Evolutionary conservation across 1,139 yeast species (phyloP), one percentile per base, ranked within the genome.

Genomic region (Taphrina betulina): DNA sequence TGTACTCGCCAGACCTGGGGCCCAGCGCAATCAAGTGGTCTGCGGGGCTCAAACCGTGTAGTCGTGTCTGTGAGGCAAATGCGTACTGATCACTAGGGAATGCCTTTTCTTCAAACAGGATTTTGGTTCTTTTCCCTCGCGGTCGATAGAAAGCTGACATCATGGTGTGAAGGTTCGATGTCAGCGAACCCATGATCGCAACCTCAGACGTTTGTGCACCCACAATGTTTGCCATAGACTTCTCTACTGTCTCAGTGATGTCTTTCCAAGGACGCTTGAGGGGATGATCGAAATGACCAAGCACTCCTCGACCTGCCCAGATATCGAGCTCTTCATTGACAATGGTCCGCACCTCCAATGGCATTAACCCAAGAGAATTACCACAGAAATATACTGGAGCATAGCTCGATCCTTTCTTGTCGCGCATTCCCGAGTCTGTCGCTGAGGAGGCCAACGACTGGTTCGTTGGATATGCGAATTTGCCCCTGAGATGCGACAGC

Each of bases 31-130:
- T 71, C 63, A 90, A 73, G 52, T 81, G 83, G 2, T 77, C 76
- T 53, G 78, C 81, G 1, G 78, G 74, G 45, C 76, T 76, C 60
- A 68, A 74, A 1, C 87, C 88, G 63, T 79, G 81, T 42, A 88
- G 69, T 66, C 76, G 75, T 20, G 80, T 89, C 66, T 86, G 81
- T 65, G 88, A 86, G 62, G 79, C 75, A 61, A 90, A 81, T 1
- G 96, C 95, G 71, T 89, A 90, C 69, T 61, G 85, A 67, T 90
- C 97, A 0, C 95, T 85, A 1, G 97, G 96, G 66, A 90, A 90
- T 0, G 96, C 94, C 58, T 83, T 83, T 63, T 82, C 82, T 66
- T 90, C 96, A 68, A 85, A 85, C 60, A 90, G 67, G 52, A 90
- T 85, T 72, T 88, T 88, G 60, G 79, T 77, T 61, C 82, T 76